Evolutionary conservation across 495 filamentous ascomycete species (phyloP), one percentile per base, ranked within the genome.

Genomic region (Hyphodiscus hymeniophilus): DNA sequence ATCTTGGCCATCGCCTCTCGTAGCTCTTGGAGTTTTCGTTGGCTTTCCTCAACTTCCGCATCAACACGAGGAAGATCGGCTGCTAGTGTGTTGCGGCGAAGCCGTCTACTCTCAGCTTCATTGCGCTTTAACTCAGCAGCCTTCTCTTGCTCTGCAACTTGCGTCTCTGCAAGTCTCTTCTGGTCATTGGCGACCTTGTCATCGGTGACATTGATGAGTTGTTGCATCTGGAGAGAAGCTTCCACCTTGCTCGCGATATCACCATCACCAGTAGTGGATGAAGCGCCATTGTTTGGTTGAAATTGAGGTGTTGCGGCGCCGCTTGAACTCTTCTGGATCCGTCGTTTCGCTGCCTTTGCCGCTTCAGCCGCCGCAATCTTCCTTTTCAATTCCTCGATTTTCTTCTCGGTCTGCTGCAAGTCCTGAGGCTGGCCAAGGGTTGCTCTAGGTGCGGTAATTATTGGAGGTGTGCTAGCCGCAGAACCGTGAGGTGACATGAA

Each of bases 291-390:
- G 13, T 23, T 21, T 11, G 54, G 44, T 13, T 15, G 15, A 2
- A 24, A 20, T 23, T 28, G 38, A 39, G 57, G 57, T 6, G 57
- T 60, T 24, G 13, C 43, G 11, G 57, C 38, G 3, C 57, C 57
- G 18, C 47, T 60, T 3, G 48, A 38, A 32, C 47, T 54, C 30
- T 54, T 42, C 18, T 44, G 34, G 18, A 54, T 47, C 16, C 35
- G 45, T 35, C 68, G 67, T 61, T 79, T 80, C 7, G 20, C 8
- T 18, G 38, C 38, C 50, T 77, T 80, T 48, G 73, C 76, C 26
- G 83, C 74, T 61, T 94, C 86, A 30, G 81, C 73, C 57, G 88
- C 81, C 13, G 82, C 84, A 60, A 95, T 91, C 46, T 74, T 81
- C 60, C 75, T 75, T 52, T 78, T 86, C 70, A 90, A 77, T 32